A percentile compares a stretch with the other conserved stretches of the same genome.
phyloP scores from a whole-genome alignment of 768 basidiomycete species.

The Mycena chlorophos region DNA sequence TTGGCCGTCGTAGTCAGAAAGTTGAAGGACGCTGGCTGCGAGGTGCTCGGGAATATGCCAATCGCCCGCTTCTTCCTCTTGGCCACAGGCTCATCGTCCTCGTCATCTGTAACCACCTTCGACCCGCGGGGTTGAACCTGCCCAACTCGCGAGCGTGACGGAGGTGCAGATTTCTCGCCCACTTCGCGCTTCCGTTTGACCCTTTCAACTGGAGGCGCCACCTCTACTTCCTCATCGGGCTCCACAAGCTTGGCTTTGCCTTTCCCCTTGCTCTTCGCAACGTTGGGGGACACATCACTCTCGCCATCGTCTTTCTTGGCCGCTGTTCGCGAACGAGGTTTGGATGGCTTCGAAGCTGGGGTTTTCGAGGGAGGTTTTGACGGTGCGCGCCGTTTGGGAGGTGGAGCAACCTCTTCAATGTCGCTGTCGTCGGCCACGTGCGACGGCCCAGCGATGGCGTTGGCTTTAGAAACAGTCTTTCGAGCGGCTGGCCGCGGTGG shows the following conservation, averaged over 20 bases:
- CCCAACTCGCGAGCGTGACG: slow-evolving; percentile 22
- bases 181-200: slow-evolving; percentile 12
- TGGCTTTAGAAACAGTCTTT: slow-evolving; percentile 13
- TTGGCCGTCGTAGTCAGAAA: slow-evolving; percentile 35
- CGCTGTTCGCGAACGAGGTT: slow-evolving; percentile 14
- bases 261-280: slow-evolving; percentile 17
- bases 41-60: slow-evolving; percentile 51
- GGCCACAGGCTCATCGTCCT: slow-evolving; percentile 32
- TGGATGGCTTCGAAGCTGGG: neutral
- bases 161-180: neutral
- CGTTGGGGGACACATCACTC: slow-evolving; percentile 23
- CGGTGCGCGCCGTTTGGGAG: slow-evolving; percentile 14
- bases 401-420: slow-evolving; percentile 16
- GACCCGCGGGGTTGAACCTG: slow-evolving; percentile 22
- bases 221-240: slow-evolving; percentile 20
- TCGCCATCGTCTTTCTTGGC: slow-evolving; percentile 14
- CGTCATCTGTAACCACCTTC: slow-evolving; percentile 23
- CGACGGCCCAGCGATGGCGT: slow-evolving; percentile 25
- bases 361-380: slow-evolving; percentile 4
- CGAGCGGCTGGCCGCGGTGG: slow-evolving; percentile 6
- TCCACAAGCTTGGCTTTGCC: slow-evolving; percentile 25
- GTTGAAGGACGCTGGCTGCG: slow-evolving; percentile 47
- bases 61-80: slow-evolving; percentile 76
- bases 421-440: slow-evolving; percentile 16
- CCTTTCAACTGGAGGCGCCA: slow-evolving; percentile 16